These are phyloP conservation scores for Pichia cabralensis DNA, from an alignment of 805 yeast genomes.

Conservation along the genomic window DNA sequence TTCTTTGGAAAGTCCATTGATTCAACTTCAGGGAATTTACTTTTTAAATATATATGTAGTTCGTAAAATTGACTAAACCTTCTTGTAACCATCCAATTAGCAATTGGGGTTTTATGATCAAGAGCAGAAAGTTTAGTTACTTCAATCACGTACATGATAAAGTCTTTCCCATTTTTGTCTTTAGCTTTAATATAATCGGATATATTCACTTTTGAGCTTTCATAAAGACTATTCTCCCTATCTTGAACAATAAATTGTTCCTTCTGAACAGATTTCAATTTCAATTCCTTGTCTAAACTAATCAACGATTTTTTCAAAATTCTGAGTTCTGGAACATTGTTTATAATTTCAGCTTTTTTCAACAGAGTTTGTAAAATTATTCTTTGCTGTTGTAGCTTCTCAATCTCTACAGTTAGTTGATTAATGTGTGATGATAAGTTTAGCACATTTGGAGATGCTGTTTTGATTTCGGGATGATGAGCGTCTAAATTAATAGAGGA, in stretches of 20 bases:
- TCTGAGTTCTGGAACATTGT: constrained; percentile 58
- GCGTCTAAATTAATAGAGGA: too few relatives aligned
- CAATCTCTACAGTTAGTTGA: constrained; percentile 47
- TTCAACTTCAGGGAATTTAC: constrained; percentile 39
- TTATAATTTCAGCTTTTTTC: constrained; percentile 76
- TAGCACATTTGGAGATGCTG: constrained; percentile 63
- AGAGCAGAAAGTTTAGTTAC: constrained; percentile 42
- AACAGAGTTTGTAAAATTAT: constrained; percentile 57
- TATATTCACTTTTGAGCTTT: constrained; percentile 46
- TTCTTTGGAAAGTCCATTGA: constrained; percentile 48
- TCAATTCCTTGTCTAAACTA: constrained; percentile 64
- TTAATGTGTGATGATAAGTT: constrained; percentile 58
- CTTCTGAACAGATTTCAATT: constrained; percentile 57
- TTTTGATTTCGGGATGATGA: too few relatives aligned
- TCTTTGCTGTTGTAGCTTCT: constrained; percentile 49
- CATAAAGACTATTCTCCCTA: constrained; percentile 65
- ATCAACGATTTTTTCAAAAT: constrained; percentile 57
- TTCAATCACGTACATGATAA: constrained; percentile 64
- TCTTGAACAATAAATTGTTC: constrained; percentile 82
- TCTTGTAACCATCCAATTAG: constrained; percentile 88
- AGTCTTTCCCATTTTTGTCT: constrained; percentile 45
- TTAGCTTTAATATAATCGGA: constrained; percentile 46
- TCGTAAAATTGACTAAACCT: constrained; percentile 77
- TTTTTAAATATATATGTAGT: constrained; percentile 54
- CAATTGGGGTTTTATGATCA: constrained; percentile 32